Percentiles rank a stretch among this genome's conserved stretches.
Evolutionary conservation across 164 flowering plant species (phyloP).

Genomic region (Santalum album): DNA sequence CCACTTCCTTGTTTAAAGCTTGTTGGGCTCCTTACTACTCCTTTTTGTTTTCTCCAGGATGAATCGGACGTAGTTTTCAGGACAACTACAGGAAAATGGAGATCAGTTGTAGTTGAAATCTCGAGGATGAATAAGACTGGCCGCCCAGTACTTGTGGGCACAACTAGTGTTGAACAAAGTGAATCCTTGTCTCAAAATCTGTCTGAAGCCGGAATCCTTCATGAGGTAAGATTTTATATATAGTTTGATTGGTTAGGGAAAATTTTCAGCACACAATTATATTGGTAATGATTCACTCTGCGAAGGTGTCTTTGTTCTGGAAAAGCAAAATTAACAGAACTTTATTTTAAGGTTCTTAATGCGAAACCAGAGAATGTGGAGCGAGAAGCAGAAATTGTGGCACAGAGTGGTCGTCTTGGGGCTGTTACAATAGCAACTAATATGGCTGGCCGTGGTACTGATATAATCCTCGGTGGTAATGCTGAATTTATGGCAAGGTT

Average conservation of each 20-base stretch:
- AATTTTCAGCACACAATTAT: no score
- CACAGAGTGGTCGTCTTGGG: slow-evolving; percentile 94
- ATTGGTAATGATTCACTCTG: no score
- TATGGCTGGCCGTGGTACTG: slow-evolving; percentile 99
- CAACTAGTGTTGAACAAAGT: slow-evolving; percentile 99
- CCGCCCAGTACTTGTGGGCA: slow-evolving; percentile 97
- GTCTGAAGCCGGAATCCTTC: slow-evolving; percentile 82
- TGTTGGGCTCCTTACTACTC: neutral
- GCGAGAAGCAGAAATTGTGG: slow-evolving; percentile 99
- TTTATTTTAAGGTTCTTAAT: slow-evolving; percentile 67
- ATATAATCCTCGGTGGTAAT: slow-evolving; percentile 98
- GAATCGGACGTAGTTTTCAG: slow-evolving; percentile 96
- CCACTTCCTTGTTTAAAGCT: neutral
- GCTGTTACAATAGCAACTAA: slow-evolving; percentile 98
- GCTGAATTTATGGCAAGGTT: slow-evolving; percentile 95
- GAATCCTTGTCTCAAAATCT: slow-evolving; percentile 74
- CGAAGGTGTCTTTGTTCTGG: neutral
- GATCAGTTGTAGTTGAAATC: slow-evolving; percentile 91
- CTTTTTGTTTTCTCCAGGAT: slow-evolving; percentile 42
- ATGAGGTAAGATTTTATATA: slow-evolving; percentile 52
- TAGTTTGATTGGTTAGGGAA: no score
- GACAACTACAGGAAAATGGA: slow-evolving; percentile 83
- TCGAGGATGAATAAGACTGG: slow-evolving; percentile 94
- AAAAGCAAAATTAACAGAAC: slow-evolving; percentile 4
- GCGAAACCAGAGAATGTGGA: slow-evolving; percentile 99